phyloP scores from a whole-genome alignment of 768 basidiomycete genomes.

The Kwoniella sp. region DNA sequence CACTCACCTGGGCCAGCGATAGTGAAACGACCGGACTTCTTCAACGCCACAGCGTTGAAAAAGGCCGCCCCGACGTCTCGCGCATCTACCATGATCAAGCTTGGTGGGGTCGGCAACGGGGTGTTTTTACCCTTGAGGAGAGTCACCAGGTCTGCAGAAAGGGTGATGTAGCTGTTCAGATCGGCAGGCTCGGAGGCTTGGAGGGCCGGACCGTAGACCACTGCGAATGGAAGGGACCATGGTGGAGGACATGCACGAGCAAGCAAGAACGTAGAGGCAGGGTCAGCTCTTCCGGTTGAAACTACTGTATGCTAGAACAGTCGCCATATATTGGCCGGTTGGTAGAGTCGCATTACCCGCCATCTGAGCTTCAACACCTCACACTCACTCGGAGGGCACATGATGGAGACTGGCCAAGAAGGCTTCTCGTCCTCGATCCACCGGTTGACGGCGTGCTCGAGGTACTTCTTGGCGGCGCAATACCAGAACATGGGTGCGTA shows the following conservation, averaged over 20 bases:
- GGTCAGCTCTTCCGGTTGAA: too few species aligned
- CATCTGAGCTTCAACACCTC: background rate
- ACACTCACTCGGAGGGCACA: constrained; percentile 44
- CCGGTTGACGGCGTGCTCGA: constrained; percentile 39
- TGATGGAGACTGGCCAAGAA: constrained; percentile 28
- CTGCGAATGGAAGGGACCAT: constrained; percentile 6
- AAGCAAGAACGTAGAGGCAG: too few species aligned
- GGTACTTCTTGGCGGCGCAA: constrained; percentile 45
- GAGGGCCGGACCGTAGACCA: constrained; percentile 11
- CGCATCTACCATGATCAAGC: background rate
- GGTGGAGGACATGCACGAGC: background rate
- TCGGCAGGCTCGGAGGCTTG: background rate
- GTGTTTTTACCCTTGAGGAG: constrained; percentile 8
- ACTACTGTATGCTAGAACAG: constrained; percentile 7
- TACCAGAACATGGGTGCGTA: constrained; percentile 35
- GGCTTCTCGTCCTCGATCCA: constrained; percentile 24
- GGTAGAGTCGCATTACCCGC: constrained; percentile 32
- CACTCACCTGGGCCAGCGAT: constrained; percentile 24
- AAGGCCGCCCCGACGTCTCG: constrained; percentile 30
- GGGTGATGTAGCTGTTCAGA: constrained; percentile 7
- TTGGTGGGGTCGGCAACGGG: background rate
- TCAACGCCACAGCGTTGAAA: constrained; percentile 21
- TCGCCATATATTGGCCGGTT: constrained; percentile 10
- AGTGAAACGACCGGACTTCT: constrained; percentile 25
- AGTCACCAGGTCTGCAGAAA: background rate